phyloP scores from a whole-genome alignment of 192 early-diverging fungal genomes.

The Endogone sp. region DNA sequence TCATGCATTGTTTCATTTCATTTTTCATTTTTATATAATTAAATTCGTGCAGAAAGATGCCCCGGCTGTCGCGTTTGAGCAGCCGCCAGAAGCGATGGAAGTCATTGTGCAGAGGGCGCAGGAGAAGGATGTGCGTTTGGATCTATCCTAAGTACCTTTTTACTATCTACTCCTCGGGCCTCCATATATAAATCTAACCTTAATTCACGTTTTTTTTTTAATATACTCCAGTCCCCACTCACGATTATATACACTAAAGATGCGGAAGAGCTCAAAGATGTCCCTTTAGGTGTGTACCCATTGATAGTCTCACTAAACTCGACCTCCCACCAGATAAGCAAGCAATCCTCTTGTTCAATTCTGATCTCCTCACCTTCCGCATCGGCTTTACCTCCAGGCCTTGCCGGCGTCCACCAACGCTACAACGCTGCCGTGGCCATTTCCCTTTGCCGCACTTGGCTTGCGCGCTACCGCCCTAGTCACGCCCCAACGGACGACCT shows the following conservation, averaged over 20 bases:
- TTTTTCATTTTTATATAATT: too few species aligned
- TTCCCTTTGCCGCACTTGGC: constrained; percentile 69
- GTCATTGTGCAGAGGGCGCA: constrained; percentile 65
- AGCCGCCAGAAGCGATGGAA: constrained; percentile 60
- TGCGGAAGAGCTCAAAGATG: constrained; percentile 15
- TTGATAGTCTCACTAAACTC: too few species aligned
- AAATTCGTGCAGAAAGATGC: constrained; percentile 45
- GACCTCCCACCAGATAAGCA: too few species aligned
- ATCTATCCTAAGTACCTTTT: too few species aligned
- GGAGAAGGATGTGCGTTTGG: constrained; percentile 57
- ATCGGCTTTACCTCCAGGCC: too few species aligned
- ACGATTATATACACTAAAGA: constrained; percentile 22
- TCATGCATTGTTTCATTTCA: not conserved
- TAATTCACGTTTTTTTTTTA: not conserved
- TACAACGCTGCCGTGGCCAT: constrained; percentile 81
- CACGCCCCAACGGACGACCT: not conserved
- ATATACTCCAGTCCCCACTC: constrained; percentile 31
- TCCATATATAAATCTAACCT: too few species aligned
- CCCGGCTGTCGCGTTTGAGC: constrained; percentile 68
- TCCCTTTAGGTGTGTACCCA: constrained; percentile 43
- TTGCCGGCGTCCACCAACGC: constrained; percentile 80
- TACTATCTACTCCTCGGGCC: too few species aligned
- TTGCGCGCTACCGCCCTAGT: constrained; percentile 28
- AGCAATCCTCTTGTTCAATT: too few species aligned
- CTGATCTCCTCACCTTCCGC: too few species aligned